phyloP scores from a whole-genome alignment of 306 rosid genomes.

The Sechiopsis laciniata region DNA sequence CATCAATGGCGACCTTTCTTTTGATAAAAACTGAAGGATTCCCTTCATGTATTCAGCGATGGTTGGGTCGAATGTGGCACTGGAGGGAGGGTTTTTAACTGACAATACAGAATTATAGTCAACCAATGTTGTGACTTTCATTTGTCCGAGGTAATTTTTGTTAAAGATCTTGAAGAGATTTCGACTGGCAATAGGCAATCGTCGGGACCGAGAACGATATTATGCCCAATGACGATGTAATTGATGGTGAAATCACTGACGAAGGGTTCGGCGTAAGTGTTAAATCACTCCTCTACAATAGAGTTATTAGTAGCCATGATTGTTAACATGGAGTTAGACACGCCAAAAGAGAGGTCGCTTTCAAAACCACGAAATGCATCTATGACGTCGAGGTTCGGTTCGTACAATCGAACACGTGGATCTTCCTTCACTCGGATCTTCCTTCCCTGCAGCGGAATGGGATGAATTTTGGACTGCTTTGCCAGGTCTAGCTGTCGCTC shows the following conservation, averaged over 20 bases:
- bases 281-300: too few relatives aligned
- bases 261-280: too few relatives aligned
- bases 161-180: constrained; percentile 16
- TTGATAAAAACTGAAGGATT: constrained; percentile 21
- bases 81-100: constrained; percentile 28
- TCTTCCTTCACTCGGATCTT: too few relatives aligned
- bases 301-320: too few relatives aligned
- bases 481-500: too few relatives aligned
- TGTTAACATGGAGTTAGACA: too few relatives aligned
- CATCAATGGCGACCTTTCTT: constrained; percentile 27
- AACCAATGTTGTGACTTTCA: constrained; percentile 33
- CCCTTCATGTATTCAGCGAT: too few relatives aligned
- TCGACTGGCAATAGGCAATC: constrained; percentile 21
- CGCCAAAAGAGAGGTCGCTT: background rate
- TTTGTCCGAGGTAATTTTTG: background rate
- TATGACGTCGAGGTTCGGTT: background rate
- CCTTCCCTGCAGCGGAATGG: too few relatives aligned
- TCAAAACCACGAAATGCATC: background rate
- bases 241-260: too few relatives aligned
- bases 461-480: too few relatives aligned
- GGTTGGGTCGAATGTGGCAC: constrained; percentile 17
- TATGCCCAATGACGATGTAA: too few relatives aligned
- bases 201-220: constrained; percentile 21
- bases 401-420: background rate
- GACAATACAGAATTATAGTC: background rate